Evolutionary conservation across 768 basidiomycete species (phyloP), one percentile per base, ranked within the genome.

Genomic region (Pisolithus marmoratus): DNA sequence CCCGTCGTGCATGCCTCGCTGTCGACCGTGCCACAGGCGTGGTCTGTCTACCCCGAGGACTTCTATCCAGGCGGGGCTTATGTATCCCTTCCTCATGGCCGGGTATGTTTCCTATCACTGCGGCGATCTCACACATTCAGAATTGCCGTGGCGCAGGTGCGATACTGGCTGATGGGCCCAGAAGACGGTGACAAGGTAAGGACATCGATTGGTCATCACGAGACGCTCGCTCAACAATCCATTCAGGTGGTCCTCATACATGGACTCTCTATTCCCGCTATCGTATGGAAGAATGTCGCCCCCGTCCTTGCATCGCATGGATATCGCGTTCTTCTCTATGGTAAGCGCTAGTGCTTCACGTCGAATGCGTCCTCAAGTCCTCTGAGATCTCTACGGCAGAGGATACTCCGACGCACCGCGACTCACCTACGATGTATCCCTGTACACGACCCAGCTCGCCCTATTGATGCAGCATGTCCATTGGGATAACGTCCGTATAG

Each of bases 321-420:
- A 7, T 84, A 81, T 70, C 85, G 84, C 51, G 83, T 91, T 44
- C 74, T 92, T 23, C 72, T 89, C 7, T 92, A 89, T 56, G 87
- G 87, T 87, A 38, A 22, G 71, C 61, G 23, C 19, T 17, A 40
- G 24, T 46, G 15, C 46, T 20, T 43, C 11, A 29, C 22, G 40
- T 19, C 22, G 24, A 24, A n/a, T 37, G 17, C 37, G 26, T 43
- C 38, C 27, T 56, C 53, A 59, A 46, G 17, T 3, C n/a, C 48
- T 5, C 15, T 15, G 54, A 89, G 89, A 92, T 69, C 72, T 90
- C 19, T 90, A 88, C 54, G 90, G 88, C 12, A 78, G 89, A 37
- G 89, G 89, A 5, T 92, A 90, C 67, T 88, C 87, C 1, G 88
- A 87, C 51, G 87, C 88, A 1, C 89, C 89, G 0, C 76, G 82